Evolutionary conservation across 495 filamentous ascomycete genomes (phyloP).

Genomic region (Neurospora pannonica): DNA sequence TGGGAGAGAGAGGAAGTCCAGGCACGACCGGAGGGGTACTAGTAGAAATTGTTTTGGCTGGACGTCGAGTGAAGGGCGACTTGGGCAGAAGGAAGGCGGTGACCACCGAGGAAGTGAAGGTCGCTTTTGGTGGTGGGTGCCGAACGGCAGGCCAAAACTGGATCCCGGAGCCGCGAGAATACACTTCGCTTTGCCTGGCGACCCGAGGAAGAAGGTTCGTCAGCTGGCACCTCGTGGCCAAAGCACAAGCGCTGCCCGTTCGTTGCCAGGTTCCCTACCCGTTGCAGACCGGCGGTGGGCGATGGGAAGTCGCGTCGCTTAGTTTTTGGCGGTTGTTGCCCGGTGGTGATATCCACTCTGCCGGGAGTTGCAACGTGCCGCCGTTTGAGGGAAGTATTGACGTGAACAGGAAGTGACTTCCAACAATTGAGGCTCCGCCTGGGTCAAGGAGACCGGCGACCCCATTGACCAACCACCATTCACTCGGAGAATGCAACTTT

Average conservation of each 20-base stretch:
- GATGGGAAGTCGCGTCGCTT: background rate
- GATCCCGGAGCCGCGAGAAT: background rate
- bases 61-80: background rate
- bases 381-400: background rate
- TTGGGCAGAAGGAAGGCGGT: background rate
- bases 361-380: background rate
- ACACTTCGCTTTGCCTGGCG: background rate
- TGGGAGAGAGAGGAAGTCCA: background rate
- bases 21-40: background rate
- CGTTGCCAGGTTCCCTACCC: background rate
- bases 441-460: background rate
- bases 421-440: background rate
- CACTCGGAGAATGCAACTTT: background rate
- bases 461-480: background rate
- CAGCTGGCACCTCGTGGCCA: background rate
- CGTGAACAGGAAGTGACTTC: background rate
- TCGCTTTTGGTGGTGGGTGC: background rate
- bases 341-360: background rate
- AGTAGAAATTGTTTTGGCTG: background rate
- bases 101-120: background rate
- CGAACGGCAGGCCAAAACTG: background rate
- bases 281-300: background rate
- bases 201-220: background rate
- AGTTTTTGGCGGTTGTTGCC: background rate
- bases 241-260: background rate